A percentile compares a stretch with the other conserved stretches of the same genome.
Conservation (phyloP, 345 rosid species). For the Bretschneidera sinensis region DNA sequence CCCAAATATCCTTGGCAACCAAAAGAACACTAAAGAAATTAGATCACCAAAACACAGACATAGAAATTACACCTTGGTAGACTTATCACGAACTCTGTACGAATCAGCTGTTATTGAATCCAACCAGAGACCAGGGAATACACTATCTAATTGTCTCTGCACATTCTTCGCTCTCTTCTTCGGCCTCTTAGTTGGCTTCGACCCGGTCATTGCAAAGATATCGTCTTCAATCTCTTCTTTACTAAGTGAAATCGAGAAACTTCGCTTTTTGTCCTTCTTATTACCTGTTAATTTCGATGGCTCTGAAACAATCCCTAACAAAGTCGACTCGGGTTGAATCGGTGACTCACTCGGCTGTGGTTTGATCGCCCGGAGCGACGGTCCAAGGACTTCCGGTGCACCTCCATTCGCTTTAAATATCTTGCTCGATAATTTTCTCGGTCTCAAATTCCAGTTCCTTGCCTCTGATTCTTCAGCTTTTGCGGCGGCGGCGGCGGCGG, state of each 20-base stretch:
- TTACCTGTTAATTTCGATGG: constrained; percentile 8
- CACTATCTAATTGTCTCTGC: constrained; percentile 42
- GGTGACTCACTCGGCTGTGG: constrained; percentile 24
- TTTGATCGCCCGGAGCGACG: too few species aligned
- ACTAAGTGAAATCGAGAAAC: constrained; percentile 38
- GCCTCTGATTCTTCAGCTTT: constrained; percentile 36
- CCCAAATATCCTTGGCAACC: too few species aligned
- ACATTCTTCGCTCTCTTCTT: constrained; percentile 47
- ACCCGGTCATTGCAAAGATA: constrained; percentile 40
- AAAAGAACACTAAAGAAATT: too few species aligned
- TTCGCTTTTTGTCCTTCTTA: constrained; percentile 27
- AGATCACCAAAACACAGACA: background rate
- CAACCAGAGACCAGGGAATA: constrained; percentile 55
- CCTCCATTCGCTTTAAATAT: too few species aligned
- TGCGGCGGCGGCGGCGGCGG: background rate
- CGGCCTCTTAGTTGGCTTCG: constrained; percentile 44
- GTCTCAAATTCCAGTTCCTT: constrained; percentile 72
- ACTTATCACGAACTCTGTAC: constrained; percentile 29
- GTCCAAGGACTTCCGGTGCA: constrained; percentile 18
- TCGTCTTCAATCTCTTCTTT: constrained; percentile 57
- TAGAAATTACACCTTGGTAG: constrained; percentile 27
- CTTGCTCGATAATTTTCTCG: constrained; percentile 51
- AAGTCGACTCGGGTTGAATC: background rate
- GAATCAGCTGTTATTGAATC: constrained; percentile 37
- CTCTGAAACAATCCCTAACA: constrained; percentile 21